Conservation (phyloP, 169 alveolate genomes). For the Plasmodium sp. region DNA sequence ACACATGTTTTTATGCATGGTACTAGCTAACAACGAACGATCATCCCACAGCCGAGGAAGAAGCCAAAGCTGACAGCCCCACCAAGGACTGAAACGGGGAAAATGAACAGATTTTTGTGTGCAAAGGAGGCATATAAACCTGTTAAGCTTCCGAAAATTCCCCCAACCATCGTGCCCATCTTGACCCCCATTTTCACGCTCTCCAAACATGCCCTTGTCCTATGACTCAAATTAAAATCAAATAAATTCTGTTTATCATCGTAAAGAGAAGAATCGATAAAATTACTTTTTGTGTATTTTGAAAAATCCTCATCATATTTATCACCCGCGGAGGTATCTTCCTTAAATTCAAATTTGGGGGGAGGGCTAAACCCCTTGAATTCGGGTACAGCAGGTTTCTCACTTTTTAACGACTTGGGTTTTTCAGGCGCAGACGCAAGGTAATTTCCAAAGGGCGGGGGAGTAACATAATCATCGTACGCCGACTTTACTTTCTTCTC, state of each 20-base stretch:
- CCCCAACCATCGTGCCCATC: constrained; percentile 94
- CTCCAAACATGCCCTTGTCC: constrained; percentile 89
- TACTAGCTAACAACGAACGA: constrained; percentile 84
- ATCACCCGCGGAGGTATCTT: constrained; percentile 10
- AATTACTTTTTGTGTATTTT: constrained; percentile 45
- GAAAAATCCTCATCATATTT: constrained; percentile 72
- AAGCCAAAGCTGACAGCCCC: constrained; percentile 92
- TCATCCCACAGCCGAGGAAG: constrained; percentile 91
- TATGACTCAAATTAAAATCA: constrained; percentile 80
- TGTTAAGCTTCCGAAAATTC: constrained; percentile 91
- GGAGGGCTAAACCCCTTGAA: constrained; percentile 75
- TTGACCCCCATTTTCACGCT: constrained; percentile 92
- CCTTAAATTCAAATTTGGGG: constrained; percentile 75
- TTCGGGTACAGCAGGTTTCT: constrained; percentile 19
- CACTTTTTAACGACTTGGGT: constrained; percentile 67
- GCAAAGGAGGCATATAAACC: constrained; percentile 89
- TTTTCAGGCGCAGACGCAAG: constrained; percentile 55
- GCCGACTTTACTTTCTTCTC: constrained; percentile 26
- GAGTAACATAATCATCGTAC: constrained; percentile 65
- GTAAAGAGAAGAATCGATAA: constrained; percentile 44
- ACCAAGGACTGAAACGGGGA: constrained; percentile 90
- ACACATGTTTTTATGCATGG: background rate
- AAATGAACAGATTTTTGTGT: constrained; percentile 85
- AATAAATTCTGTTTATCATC: constrained; percentile 71
- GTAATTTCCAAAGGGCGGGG: constrained; percentile 75